Base-by-base conservation (phyloP, 495 filamentous ascomycete genomes). In the Penicillium nucicola region DNA sequence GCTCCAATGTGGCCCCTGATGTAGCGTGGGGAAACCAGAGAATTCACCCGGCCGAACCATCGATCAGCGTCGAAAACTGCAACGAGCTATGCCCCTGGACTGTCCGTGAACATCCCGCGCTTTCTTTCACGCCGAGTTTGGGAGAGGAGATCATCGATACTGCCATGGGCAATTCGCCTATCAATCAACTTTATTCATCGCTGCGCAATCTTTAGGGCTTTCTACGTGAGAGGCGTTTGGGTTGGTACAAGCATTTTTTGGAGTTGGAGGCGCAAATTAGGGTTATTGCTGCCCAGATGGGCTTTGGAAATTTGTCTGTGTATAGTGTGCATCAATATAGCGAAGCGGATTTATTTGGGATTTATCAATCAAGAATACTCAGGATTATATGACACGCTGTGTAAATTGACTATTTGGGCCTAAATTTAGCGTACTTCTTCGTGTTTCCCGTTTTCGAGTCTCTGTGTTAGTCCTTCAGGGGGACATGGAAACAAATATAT, bases 11-110 rank as follows among this genome's bases (percentile, higher is more conserved):
- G 5, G 34, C 51, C 1, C 74, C 74, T 1, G 72, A 74, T 52
- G 32, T 52, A 15, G 51, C 56, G 1, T 71, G 68, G 64, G 72
- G 60, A 9, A 46, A 55, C 10, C 72, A 75, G 46, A 60, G 74
- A 38, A 72, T 75, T 8, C 74, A 77, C 43, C 74, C 74, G 1
- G 69, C 68, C 7, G 70, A 70, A 36, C 59, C 64, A 0, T 52
- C 65, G 5, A 57, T 73, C 15, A 56, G 64, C 42, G 52, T 69
- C 48, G 66, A 71, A n/a, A 74, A 70, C 42, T 75, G 69, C 57
- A 68, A 66, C 50, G 69, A 73, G 57, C 58, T 73, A 12, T 76
- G 71, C 48, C 71, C 71, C 5, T 77, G 71, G 71, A 74, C 71
- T 3, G 55, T 75, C 3, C 66, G 70, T 17, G 68, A 71, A 44